Evolutionary conservation across 495 filamentous ascomycete species (phyloP).

Genomic region (Lasiosphaeris hirsuta): DNA sequence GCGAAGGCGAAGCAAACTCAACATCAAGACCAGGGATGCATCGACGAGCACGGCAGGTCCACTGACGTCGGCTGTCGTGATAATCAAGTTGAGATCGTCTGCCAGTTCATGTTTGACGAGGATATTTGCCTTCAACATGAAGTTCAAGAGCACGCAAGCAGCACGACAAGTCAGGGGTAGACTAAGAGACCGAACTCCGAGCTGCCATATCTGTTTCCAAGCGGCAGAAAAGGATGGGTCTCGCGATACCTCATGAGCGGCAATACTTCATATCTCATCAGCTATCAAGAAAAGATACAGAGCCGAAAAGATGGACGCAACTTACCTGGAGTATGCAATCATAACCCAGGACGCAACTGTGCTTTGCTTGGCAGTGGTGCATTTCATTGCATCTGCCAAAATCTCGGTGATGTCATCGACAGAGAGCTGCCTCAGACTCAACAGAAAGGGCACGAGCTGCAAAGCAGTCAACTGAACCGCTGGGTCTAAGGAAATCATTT

Average conservation of each 20-base stretch:
- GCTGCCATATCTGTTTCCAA: constrained; percentile 77
- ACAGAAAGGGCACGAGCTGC: constrained; percentile 74
- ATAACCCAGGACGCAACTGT: constrained; percentile 50
- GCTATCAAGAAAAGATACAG: constrained; percentile 17
- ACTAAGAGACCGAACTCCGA: constrained; percentile 65
- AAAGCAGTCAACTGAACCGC: constrained; percentile 62
- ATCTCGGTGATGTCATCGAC: constrained; percentile 39
- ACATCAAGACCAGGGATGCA: constrained; percentile 71
- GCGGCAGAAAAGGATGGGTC: constrained; percentile 25
- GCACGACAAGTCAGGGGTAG: constrained; percentile 69
- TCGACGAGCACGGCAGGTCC: constrained; percentile 80
- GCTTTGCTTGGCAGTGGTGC: constrained; percentile 36
- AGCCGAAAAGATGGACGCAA: neutral
- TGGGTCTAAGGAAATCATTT: constrained; percentile 53
- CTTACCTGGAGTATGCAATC: constrained; percentile 60
- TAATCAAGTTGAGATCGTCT: constrained; percentile 63
- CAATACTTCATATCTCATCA: constrained; percentile 10
- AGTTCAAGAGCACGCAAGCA: constrained; percentile 71
- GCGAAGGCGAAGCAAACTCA: constrained; percentile 55
- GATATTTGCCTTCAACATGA: constrained; percentile 60
- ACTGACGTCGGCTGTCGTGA: constrained; percentile 71
- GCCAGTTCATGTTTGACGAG: constrained; percentile 60
- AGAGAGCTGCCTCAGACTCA: constrained; percentile 36
- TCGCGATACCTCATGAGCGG: constrained; percentile 13
- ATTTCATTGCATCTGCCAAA: constrained; percentile 33